These are phyloP conservation scores for Spongispora temasekensis DNA, from an alignment of 1,284 basidiomycete species.

Conservation along the genomic window DNA sequence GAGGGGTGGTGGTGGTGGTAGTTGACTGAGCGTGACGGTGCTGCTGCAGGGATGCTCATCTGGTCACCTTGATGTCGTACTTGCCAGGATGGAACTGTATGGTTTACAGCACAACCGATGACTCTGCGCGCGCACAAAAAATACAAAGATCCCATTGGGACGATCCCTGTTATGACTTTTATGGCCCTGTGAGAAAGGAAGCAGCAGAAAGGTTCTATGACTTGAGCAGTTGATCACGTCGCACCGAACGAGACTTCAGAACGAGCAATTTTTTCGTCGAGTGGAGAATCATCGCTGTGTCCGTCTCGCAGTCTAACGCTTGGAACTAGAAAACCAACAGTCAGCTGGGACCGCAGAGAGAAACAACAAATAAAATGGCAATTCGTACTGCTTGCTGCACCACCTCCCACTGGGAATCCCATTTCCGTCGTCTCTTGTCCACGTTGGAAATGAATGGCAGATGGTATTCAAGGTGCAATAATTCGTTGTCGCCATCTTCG, in stretches of 20 bases:
- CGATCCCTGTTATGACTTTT: no score
- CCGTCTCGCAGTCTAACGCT: slow-evolving; percentile 74
- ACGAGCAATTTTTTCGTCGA: slow-evolving; percentile 62
- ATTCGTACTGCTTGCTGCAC: slow-evolving; percentile 45
- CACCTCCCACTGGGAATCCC: slow-evolving; percentile 73
- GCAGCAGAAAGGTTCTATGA: no score
- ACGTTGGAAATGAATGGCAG: slow-evolving; percentile 64
- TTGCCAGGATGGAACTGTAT: no score
- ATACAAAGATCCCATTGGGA: no score
- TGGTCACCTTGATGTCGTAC: no score
- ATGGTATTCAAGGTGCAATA: slow-evolving; percentile 75
- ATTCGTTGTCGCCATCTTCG: slow-evolving; percentile 69
- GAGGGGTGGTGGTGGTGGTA: background rate
- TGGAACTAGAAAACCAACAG: slow-evolving; percentile 51
- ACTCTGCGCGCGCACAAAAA: no score
- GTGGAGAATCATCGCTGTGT: slow-evolving; percentile 72
- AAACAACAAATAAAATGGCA: no score
- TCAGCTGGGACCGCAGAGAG: background rate
- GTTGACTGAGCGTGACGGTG: background rate
- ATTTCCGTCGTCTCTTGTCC: slow-evolving; percentile 66
- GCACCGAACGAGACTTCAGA: slow-evolving; percentile 65
- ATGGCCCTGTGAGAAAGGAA: no score
- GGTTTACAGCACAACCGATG: no score
- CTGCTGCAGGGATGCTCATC: no score
- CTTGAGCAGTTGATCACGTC: slow-evolving; percentile 51